Percentiles rank a stretch among this genome's conserved stretches.
Evolutionary conservation across 2,329 filamentous ascomycete species (phyloP).

Genomic region (Coleophoma cylindrospora): DNA sequence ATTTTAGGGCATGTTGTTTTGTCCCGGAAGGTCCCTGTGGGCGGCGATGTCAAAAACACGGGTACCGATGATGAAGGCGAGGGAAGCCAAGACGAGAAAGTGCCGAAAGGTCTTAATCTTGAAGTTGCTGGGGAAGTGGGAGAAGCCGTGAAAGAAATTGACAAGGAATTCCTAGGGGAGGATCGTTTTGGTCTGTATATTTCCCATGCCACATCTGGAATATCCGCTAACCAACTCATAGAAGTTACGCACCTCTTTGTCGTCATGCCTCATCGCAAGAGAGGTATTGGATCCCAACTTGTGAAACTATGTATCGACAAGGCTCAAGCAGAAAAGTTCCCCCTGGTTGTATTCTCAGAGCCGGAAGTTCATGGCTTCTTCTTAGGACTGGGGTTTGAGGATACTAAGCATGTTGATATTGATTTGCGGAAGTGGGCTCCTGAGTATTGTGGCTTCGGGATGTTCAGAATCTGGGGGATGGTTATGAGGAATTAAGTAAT

Average conservation of each 20-base stretch:
- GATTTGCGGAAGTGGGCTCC: constrained; percentile 2
- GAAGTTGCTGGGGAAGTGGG: not conserved
- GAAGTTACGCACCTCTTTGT: constrained; percentile 3
- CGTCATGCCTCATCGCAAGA: not conserved
- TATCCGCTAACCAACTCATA: not conserved
- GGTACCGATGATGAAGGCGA: not conserved
- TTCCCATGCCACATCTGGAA: not conserved
- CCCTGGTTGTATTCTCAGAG: not conserved
- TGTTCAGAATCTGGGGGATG: constrained; percentile 2
- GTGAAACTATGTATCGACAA: not conserved
- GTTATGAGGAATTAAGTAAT: not conserved
- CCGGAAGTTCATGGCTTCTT: constrained; percentile 3
- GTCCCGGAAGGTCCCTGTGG: not conserved
- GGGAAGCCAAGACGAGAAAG: not conserved
- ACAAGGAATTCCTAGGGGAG: not conserved
- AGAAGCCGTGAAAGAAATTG: not conserved
- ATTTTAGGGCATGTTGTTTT: constrained; percentile 1
- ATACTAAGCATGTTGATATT: constrained; percentile 4
- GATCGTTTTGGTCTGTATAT: not conserved
- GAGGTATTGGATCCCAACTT: constrained; percentile 1
- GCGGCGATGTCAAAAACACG: not conserved
- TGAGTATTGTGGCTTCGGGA: constrained; percentile 1
- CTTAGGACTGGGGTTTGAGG: not conserved
- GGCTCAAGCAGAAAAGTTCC: not conserved
- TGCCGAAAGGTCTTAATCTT: not conserved